Evolutionary conservation across 1,139 yeast genomes (phyloP).

Genomic region (Meyerozyma guilliermondii): DNA sequence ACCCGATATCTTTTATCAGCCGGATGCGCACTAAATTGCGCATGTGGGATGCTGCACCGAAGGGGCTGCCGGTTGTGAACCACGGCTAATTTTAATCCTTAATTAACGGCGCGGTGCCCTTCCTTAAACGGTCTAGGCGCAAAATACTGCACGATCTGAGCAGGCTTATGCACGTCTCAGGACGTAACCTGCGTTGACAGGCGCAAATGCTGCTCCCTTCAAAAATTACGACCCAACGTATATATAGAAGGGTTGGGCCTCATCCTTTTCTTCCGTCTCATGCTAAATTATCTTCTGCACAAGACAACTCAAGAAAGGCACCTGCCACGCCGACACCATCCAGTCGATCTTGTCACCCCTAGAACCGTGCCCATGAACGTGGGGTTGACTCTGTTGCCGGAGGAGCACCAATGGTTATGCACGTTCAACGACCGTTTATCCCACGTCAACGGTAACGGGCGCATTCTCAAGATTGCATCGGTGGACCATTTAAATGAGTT

Average conservation of each 20-base stretch:
- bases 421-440: slow-evolving; percentile 10
- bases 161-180: slow-evolving; percentile 4
- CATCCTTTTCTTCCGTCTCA: background rate
- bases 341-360: background rate
- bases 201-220: background rate
- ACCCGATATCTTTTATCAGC: background rate
- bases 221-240: background rate
- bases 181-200: background rate
- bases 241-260: background rate
- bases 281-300: background rate
- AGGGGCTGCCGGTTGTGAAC: background rate
- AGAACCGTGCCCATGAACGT: background rate
- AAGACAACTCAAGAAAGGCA: background rate
- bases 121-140: background rate
- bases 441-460: background rate
- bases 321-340: background rate
- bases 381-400: background rate
- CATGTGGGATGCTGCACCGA: background rate
- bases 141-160: background rate
- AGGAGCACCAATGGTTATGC: slow-evolving; percentile 3
- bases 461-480: slow-evolving; percentile 7
- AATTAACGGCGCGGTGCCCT: background rate
- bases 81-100: background rate
- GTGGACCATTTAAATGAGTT: slow-evolving; percentile 16
- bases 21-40: background rate